These are phyloP conservation scores for Aspergillus udagawae DNA, from an alignment of 2,329 filamentous ascomycete species.

Conservation along the genomic window DNA sequence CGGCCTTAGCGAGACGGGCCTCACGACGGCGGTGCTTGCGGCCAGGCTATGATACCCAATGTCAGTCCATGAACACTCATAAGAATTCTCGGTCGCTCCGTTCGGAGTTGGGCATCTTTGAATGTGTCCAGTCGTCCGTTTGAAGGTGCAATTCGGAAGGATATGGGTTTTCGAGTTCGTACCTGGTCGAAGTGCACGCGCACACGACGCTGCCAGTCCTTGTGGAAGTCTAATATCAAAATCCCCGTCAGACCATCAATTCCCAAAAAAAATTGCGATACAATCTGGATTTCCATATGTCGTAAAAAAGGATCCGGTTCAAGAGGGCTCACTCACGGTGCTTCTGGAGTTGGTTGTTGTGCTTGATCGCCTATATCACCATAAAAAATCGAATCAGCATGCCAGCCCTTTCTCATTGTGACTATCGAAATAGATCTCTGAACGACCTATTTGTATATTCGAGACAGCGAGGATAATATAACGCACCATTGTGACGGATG, in stretches of 20 bases:
- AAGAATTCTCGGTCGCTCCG: not conserved
- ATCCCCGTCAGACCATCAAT: slow-evolving; percentile 22
- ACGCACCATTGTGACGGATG: slow-evolving; percentile 51
- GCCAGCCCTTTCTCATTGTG: slow-evolving; percentile 2
- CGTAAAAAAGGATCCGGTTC: slow-evolving; percentile 1
- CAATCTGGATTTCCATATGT: slow-evolving; percentile 15
- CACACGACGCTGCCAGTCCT: slow-evolving; percentile 99
- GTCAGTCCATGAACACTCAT: slow-evolving; percentile 27
- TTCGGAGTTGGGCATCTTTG: not conserved
- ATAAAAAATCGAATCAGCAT: slow-evolving; percentile 23
- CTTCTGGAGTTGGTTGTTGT: slow-evolving; percentile 98
- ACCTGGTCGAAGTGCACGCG: slow-evolving; percentile 99
- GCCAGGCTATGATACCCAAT: slow-evolving; percentile 66
- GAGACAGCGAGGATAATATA: slow-evolving; percentile 16
- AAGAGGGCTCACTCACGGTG: slow-evolving; percentile 64
- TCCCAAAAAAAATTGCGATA: slow-evolving; percentile 16
- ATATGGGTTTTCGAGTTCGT: slow-evolving; percentile 46
- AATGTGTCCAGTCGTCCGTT: slow-evolving; percentile 10
- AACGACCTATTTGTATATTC: slow-evolving; percentile 7
- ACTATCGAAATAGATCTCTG: slow-evolving; percentile 1
- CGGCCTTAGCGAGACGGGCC: slow-evolving; percentile 91
- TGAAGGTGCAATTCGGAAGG: slow-evolving; percentile 10
- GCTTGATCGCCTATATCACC: slow-evolving; percentile 81
- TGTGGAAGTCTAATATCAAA: slow-evolving; percentile 76
- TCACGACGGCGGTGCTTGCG: slow-evolving; percentile 91